Evolutionary conservation across 148 eudicot species (phyloP), one percentile per base, ranked within the genome.

Genomic region (Chenopodium suecicum): DNA sequence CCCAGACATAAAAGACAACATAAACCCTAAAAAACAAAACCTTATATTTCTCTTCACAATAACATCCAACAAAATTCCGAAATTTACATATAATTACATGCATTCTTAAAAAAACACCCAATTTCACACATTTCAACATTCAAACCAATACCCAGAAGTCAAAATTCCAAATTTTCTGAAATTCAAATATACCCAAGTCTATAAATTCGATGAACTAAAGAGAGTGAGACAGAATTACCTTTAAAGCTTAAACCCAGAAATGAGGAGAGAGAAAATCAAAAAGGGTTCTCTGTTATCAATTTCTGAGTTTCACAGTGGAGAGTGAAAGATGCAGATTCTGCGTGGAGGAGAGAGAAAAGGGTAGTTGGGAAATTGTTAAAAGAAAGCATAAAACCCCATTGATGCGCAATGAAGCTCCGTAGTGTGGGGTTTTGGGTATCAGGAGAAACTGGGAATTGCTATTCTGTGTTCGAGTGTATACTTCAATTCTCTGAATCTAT

Each of bases 371-470:
- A 67, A 9, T 11, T 46, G 71, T 63, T 54, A 62, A 60, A 60
- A 47, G 12, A 10, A 74, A 70, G 12, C 11, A 34, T 37, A 70
- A 34, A 34, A 72, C 75, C 50, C 75, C 75, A 72, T 72, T 72
- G 29, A 72, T 72, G 50, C 25, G 16, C 4, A 56, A 56, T 72
- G 75, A 48, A 44, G 48, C 56, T 72, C 46, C 56, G 75, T 44
- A 9, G 50, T 72, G 46, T 72, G 75, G 75, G 75, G 23, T 72
- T 72, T 72, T n/a, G 74, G 50, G 74, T 31, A 69, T 69, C 72
- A 69, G n/a, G 20, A 29, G 41, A 25, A 29, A 67, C 0, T 14
- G 46, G 34, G 73, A 69, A 69, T 13, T 69, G 9, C 32, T 69
- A 69, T 69, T n/a, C 23, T 69, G n/a, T 69, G 73, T 0, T 34